Percentiles rank a stretch among this genome's conserved stretches.
phyloP scores from a whole-genome alignment of 2,329 filamentous ascomycete genomes.

The Alternaria postmessia region DNA sequence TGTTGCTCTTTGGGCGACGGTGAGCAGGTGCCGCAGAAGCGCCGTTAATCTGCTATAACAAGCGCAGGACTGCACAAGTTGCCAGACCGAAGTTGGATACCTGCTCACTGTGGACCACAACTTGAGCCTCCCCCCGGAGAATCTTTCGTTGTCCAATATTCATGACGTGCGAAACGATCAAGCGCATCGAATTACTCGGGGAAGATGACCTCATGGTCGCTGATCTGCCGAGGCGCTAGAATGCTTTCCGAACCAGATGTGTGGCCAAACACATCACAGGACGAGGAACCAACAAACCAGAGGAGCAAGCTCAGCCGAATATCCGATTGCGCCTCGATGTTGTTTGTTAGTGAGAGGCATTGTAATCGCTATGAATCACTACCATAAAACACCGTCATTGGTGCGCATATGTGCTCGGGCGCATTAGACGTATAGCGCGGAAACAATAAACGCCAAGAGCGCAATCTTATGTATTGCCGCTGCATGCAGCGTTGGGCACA shows the following conservation, averaged over 20 bases:
- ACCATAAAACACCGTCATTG: neutral
- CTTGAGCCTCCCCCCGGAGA: neutral
- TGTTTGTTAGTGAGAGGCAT: neutral
- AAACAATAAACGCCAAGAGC: constrained; percentile 6
- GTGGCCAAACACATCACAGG: constrained; percentile 19
- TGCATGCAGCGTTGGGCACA: neutral
- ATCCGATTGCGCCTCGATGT: constrained; percentile 20
- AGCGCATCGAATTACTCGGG: neutral
- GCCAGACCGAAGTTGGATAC: neutral
- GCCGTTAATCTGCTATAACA: constrained; percentile 12
- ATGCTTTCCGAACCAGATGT: constrained; percentile 1
- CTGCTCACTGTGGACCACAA: neutral
- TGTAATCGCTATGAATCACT: constrained; percentile 9
- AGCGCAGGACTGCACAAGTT: constrained; percentile 4
- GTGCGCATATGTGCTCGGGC: neutral
- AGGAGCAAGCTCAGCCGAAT: constrained; percentile 9
- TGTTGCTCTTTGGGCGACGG: neutral
- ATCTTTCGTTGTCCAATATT: neutral
- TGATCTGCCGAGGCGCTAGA: constrained; percentile 14
- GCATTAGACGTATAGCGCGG: neutral
- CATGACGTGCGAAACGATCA: constrained; percentile 14
- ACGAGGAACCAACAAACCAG: constrained; percentile 10
- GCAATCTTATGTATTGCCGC: neutral
- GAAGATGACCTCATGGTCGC: constrained; percentile 19
- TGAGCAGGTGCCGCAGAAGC: constrained; percentile 3